Conservation (phyloP, 139 green algal genomes). For the Spirogloea muscicola region DNA sequence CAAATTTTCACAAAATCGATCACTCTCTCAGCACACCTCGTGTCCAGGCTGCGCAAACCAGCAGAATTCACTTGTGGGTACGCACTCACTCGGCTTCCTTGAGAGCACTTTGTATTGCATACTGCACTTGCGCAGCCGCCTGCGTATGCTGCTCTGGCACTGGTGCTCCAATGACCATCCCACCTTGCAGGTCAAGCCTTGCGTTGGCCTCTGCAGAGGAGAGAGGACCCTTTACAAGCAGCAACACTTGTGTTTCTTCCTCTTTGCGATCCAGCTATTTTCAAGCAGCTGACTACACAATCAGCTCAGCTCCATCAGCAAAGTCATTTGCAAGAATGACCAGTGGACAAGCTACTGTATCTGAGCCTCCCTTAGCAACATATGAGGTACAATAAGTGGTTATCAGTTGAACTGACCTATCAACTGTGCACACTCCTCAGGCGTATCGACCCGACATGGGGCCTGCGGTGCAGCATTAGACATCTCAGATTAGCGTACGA, state of each 20-base stretch:
- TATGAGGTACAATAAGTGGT: neutral
- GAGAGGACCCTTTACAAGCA: no score
- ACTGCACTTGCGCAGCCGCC: conserved; percentile 48
- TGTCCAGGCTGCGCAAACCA: conserved; percentile 7
- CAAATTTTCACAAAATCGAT: no score
- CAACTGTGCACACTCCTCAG: conserved; percentile 15
- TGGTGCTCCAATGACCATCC: conserved; percentile 45
- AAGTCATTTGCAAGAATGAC: neutral
- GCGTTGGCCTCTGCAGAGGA: conserved; percentile 24
- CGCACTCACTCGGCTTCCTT: conserved; percentile 68
- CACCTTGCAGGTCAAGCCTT: conserved; percentile 21
- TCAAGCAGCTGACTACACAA: neutral
- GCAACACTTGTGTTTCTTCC: neutral
- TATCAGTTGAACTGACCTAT: conserved; percentile 9
- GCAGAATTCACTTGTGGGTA: neutral
- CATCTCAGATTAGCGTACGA: no score
- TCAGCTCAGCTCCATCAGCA: neutral
- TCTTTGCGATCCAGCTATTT: neutral
- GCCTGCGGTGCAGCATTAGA: conserved; percentile 6
- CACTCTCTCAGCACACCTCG: no score
- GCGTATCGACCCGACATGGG: conserved; percentile 11
- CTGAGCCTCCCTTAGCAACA: neutral
- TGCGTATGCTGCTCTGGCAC: conserved; percentile 21
- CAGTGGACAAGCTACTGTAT: neutral
- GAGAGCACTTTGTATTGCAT: conserved; percentile 59